phyloP scores from a whole-genome alignment of 495 filamentous ascomycete genomes.

The Penicillium waksmanii region DNA sequence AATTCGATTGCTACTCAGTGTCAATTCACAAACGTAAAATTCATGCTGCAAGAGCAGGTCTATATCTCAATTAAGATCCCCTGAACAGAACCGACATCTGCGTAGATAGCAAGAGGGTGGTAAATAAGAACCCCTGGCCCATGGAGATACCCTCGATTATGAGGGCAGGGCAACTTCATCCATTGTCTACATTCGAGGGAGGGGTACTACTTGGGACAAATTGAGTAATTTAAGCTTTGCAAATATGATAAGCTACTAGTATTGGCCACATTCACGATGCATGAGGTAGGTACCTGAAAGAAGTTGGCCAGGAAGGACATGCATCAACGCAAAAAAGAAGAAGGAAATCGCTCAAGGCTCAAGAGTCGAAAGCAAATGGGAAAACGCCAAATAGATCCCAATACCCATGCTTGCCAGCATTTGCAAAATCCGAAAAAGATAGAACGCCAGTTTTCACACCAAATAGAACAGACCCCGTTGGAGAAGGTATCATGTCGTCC shows the following conservation, averaged over 20 bases:
- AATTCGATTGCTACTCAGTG: no score
- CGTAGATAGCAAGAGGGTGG: no score
- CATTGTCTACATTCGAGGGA: no score
- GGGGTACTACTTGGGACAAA: background rate
- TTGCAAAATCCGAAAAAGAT: conserved; percentile 13
- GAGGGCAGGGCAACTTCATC: no score
- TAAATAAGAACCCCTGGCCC: no score
- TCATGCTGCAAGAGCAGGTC: no score
- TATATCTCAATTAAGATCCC: no score
- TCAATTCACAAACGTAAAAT: no score
- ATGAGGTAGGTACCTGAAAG: background rate
- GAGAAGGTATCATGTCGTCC: conserved; percentile 34
- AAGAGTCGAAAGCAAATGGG: conserved; percentile 6
- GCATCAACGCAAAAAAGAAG: background rate
- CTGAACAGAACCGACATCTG: no score
- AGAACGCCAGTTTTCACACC: conserved; percentile 37
- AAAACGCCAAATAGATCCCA: conserved; percentile 19
- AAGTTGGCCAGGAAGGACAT: background rate
- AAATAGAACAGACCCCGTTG: conserved; percentile 20
- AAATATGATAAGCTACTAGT: conserved; percentile 5
- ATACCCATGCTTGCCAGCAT: conserved; percentile 25
- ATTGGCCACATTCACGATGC: conserved; percentile 2
- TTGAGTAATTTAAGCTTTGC: background rate
- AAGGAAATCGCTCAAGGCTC: conserved; percentile 9
- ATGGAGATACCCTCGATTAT: no score